Evolutionary conservation across 1,139 yeast species (phyloP).

Genomic region (Meyerozyma athensensis): DNA sequence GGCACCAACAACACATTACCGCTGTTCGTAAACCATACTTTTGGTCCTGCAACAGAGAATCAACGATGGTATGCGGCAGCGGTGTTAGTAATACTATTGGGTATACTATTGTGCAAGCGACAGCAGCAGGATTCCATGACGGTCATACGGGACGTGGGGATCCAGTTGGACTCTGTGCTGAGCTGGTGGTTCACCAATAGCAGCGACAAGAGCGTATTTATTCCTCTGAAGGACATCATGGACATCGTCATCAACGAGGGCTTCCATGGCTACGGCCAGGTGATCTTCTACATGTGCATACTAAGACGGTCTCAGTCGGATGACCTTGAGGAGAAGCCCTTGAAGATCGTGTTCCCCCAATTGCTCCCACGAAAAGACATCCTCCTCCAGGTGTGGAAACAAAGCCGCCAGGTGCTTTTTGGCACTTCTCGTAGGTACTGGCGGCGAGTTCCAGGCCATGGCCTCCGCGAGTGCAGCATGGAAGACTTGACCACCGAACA

Average conservation of each 20-base stretch:
- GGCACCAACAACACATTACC: not conserved
- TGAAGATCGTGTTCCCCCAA: constrained; percentile 47
- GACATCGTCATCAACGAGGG: constrained; percentile 69
- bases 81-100: constrained; percentile 2
- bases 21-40: too few relatives aligned
- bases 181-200: constrained; percentile 24
- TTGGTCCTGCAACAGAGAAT: too few relatives aligned
- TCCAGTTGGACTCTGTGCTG: constrained; percentile 26
- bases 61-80: not conserved
- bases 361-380: constrained; percentile 43
- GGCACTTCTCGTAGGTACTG: constrained; percentile 34
- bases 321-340: constrained; percentile 22
- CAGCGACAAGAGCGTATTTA: constrained; percentile 28
- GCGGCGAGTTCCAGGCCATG: constrained; percentile 44
- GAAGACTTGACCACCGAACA: too few relatives aligned
- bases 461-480: constrained; percentile 16
- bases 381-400: constrained; percentile 35
- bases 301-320: constrained; percentile 34
- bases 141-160: constrained; percentile 35
- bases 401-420: constrained; percentile 34
- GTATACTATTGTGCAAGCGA: constrained; percentile 16
- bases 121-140: constrained; percentile 29
- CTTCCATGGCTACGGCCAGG: constrained; percentile 56
- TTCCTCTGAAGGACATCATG: constrained; percentile 49
- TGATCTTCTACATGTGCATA: constrained; percentile 55